phyloP scores from a whole-genome alignment of 441 rosid genomes.

The Metrosideros polymorpha region DNA sequence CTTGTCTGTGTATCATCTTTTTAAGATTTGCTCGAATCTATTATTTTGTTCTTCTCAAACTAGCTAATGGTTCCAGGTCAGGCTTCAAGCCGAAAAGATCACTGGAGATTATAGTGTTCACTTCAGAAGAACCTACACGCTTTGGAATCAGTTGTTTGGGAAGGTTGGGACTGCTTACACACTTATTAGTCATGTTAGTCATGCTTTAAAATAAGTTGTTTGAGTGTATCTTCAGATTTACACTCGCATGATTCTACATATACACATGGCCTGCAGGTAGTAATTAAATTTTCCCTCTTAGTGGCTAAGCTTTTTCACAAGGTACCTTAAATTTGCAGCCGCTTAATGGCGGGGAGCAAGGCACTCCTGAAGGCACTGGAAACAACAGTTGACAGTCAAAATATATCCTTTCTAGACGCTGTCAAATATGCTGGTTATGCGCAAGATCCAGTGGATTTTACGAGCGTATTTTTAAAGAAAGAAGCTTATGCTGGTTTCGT shows the following conservation, averaged over 20 bases:
- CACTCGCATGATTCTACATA: neutral
- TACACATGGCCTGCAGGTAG: neutral
- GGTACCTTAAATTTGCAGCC: conserved; percentile 34
- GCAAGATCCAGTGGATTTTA: conserved; percentile 40
- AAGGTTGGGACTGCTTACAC: conserved; percentile 36
- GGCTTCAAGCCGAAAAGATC: conserved; percentile 82
- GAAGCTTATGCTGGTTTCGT: conserved; percentile 72
- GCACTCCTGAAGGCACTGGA: conserved; percentile 50
- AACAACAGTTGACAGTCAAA: conserved; percentile 60
- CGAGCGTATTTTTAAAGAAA: conserved; percentile 50
- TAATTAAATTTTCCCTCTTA: neutral
- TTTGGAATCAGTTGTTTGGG: conserved; percentile 94
- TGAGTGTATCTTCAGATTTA: neutral
- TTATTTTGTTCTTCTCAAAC: neutral
- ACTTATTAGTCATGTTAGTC: neutral
- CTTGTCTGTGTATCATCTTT: neutral
- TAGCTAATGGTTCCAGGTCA: conserved; percentile 28
- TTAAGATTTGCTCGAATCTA: neutral
- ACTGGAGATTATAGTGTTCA: conserved; percentile 72
- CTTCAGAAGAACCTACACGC: conserved; percentile 94
- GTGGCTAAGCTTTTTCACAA: neutral
- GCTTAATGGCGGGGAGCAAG: conserved; percentile 64
- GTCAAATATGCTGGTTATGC: conserved; percentile 82
- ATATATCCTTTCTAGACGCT: conserved; percentile 64
- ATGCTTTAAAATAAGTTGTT: neutral